These are phyloP conservation scores for Dothiorella sarmentorum DNA, from an alignment of 2,329 filamentous ascomycete genomes.

Conservation along the genomic window DNA sequence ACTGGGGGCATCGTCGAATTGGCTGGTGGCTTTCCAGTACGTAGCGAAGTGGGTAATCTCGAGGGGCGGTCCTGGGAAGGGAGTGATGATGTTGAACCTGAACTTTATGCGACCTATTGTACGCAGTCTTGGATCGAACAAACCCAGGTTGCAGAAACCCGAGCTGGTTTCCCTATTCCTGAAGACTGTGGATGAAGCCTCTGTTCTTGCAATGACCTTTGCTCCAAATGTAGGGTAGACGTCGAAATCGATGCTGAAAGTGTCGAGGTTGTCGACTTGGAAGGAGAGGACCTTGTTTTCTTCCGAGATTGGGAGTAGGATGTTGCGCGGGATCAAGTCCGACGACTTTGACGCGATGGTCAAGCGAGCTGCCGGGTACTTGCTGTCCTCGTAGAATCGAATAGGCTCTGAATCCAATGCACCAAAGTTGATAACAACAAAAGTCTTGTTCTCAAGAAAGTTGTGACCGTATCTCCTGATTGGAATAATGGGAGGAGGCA, in stretches of 20 bases:
- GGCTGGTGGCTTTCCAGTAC: constrained; percentile 98
- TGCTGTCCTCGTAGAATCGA: constrained; percentile 93
- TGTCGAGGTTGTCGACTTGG: constrained; percentile 89
- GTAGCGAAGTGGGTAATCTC: constrained; percentile 98
- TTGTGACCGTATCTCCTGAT: constrained; percentile 94
- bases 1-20: constrained; percentile 79
- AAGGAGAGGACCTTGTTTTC: constrained; percentile 92
- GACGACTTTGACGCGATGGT: constrained; percentile 96
- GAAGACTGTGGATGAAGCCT: constrained; percentile 85
- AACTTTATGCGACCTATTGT: constrained; percentile 94
- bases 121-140: constrained; percentile 87
- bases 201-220: constrained; percentile 94
- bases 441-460: constrained; percentile 96
- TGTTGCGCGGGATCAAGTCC: constrained; percentile 92
- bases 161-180: constrained; percentile 70
- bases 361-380: constrained; percentile 89
- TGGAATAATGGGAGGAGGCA: constrained; percentile 94
- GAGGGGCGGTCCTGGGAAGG: constrained; percentile 84
- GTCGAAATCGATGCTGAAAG: constrained; percentile 94
- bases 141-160: constrained; percentile 76
- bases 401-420: constrained; percentile 70
- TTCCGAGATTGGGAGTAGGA: constrained; percentile 93
- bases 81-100: constrained; percentile 93
- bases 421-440: constrained; percentile 88
- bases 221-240: constrained; percentile 97